Percentiles rank a stretch among this genome's conserved stretches.
These are phyloP conservation scores for Neonectria magnoliae DNA, from an alignment of 2,329 filamentous ascomycete genomes.

Conservation along the genomic window DNA sequence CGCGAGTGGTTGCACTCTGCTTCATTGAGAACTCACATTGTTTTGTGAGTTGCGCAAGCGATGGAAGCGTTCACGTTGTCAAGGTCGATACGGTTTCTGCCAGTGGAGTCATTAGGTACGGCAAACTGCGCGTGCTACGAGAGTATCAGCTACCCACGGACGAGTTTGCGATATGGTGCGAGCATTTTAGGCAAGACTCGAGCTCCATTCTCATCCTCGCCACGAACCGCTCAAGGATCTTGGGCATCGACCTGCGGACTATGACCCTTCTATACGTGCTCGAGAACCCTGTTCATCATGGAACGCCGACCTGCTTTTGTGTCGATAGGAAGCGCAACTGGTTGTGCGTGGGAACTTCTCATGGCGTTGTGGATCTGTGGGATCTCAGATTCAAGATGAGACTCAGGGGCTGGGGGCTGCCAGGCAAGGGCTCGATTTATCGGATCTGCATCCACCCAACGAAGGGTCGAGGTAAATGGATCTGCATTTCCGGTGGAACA, in stretches of 20 bases:
- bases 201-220: conserved; percentile 86
- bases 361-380: conserved; percentile 94
- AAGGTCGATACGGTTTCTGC: conserved; percentile 71
- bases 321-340: conserved; percentile 88
- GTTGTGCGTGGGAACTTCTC: conserved; percentile 90
- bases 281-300: conserved; percentile 90
- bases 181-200: conserved; percentile 87
- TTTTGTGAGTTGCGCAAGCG: conserved; percentile 88
- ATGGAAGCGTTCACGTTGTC: conserved; percentile 90
- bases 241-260: conserved; percentile 86
- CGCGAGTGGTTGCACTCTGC: conserved; percentile 81
- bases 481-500: conserved; percentile 89
- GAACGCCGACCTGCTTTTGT: conserved; percentile 90
- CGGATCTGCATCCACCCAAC: conserved; percentile 81
- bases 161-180: conserved; percentile 88
- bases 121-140: conserved; percentile 78
- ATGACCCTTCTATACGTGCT: conserved; percentile 86
- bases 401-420: conserved; percentile 87
- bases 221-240: conserved; percentile 84
- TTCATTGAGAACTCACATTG: conserved; percentile 96
- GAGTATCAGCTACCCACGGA: conserved; percentile 79
- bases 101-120: conserved; percentile 73
- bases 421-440: conserved; percentile 82
- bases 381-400: conserved; percentile 94
- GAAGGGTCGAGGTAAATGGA: conserved; percentile 81